These are phyloP conservation scores for Peronospora belbahrii DNA, from an alignment of 352 stramenopile species.

Conservation along the genomic window DNA sequence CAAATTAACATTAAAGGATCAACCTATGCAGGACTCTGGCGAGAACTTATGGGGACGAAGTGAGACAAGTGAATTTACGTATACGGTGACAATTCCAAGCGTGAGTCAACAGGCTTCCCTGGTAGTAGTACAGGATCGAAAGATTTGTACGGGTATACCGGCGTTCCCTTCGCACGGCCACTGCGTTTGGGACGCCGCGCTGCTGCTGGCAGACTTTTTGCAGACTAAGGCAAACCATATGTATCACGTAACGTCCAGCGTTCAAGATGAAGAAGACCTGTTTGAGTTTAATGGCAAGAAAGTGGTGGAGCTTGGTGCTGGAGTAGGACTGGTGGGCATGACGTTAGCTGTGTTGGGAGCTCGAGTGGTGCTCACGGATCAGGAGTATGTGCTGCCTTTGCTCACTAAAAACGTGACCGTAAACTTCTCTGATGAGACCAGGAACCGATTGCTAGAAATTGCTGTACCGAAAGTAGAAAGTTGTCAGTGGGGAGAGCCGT, in stretches of 20 bases:
- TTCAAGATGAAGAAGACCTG: background rate
- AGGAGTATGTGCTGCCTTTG: slow-evolving; percentile 43
- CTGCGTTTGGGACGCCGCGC: slow-evolving; percentile 49
- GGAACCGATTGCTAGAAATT: background rate
- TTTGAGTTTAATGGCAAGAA: slow-evolving; percentile 21
- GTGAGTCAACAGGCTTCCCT: slow-evolving; percentile 9
- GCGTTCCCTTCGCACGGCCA: slow-evolving; percentile 44
- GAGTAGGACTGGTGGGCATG: slow-evolving; percentile 48
- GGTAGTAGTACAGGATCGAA: slow-evolving; percentile 31
- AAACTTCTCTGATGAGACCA: slow-evolving; percentile 23
- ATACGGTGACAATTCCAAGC: slow-evolving; percentile 14
- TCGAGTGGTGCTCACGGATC: slow-evolving; percentile 39
- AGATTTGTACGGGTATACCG: slow-evolving; percentile 26
- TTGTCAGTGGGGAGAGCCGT: slow-evolving; percentile 34
- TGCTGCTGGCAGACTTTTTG: slow-evolving; percentile 43
- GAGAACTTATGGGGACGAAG: slow-evolving; percentile 29
- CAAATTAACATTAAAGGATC: too few species aligned
- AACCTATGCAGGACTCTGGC: too few species aligned
- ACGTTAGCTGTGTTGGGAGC: slow-evolving; percentile 33
- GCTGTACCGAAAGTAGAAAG: slow-evolving; percentile 21
- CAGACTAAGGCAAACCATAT: slow-evolving; percentile 13
- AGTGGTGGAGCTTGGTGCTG: slow-evolving; percentile 38
- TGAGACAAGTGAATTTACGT: slow-evolving; percentile 30
- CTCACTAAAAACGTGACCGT: slow-evolving; percentile 37
- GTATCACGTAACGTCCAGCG: background rate